A percentile compares a stretch with the other conserved stretches of the same genome.
Conservation (phyloP, 768 basidiomycete species). For the Tulasnella sp. region DNA sequence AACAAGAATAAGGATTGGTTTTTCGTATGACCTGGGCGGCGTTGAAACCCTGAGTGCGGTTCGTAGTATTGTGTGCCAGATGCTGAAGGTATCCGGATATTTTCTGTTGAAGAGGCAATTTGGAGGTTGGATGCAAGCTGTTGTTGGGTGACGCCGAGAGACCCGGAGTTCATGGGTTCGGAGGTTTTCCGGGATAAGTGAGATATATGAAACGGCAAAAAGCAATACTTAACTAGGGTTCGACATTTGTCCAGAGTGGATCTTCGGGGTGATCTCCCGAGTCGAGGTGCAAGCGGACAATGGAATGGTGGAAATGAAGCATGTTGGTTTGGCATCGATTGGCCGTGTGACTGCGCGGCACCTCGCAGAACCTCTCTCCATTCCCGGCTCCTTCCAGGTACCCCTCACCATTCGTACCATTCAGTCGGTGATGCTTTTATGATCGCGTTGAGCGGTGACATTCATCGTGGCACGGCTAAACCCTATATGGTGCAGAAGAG, state of each 20-base stretch:
- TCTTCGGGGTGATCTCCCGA: background rate
- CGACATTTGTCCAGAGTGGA: background rate
- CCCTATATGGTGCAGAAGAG: background rate
- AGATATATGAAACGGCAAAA: background rate
- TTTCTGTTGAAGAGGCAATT: background rate
- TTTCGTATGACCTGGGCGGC: background rate
- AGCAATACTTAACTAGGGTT: background rate
- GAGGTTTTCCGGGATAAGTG: background rate
- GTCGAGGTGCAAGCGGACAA: background rate
- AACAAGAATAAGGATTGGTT: background rate
- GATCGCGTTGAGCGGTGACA: background rate
- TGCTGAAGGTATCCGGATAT: background rate
- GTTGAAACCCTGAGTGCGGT: background rate
- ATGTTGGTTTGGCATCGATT: background rate
- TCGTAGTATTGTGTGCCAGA: background rate
- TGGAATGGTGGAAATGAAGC: constrained; percentile 1
- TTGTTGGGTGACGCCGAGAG: background rate
- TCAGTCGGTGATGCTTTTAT: too few species aligned
- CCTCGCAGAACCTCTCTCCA: background rate
- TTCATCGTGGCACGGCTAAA: background rate
- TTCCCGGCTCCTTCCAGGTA: background rate
- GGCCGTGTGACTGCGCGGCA: background rate
- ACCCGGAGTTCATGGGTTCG: background rate
- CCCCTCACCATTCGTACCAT: background rate
- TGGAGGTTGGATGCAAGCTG: background rate